Percentiles rank a stretch among this genome's conserved stretches.
These are phyloP conservation scores for Microdochium nivale DNA, from an alignment of 2,329 filamentous ascomycete genomes.

Conservation along the genomic window DNA sequence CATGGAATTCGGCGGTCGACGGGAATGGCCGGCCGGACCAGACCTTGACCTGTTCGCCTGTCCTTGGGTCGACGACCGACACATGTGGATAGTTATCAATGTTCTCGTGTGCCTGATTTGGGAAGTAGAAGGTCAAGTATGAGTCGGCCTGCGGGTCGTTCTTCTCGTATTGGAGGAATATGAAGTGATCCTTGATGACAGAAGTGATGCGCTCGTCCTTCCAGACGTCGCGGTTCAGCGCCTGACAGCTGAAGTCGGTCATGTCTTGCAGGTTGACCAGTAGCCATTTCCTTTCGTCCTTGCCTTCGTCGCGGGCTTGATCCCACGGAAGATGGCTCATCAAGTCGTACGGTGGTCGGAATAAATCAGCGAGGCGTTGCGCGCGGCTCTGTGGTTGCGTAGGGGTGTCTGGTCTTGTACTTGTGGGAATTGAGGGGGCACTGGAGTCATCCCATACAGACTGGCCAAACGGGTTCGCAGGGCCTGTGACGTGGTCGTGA, in stretches of 20 bases:
- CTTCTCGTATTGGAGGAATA: slow-evolving; percentile 92
- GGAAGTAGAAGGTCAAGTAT: slow-evolving; percentile 88
- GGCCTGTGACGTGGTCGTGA: not conserved
- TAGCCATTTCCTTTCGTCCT: slow-evolving; percentile 86
- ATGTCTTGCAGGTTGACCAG: slow-evolving; percentile 92
- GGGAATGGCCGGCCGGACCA: slow-evolving; percentile 85
- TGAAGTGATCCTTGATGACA: slow-evolving; percentile 83
- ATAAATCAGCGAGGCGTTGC: slow-evolving; percentile 79
- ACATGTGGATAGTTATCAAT: slow-evolving; percentile 93
- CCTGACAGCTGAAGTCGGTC: slow-evolving; percentile 88
- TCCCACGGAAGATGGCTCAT: slow-evolving; percentile 79
- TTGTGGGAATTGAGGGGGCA: slow-evolving; percentile 30
- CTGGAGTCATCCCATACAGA: slow-evolving; percentile 27
- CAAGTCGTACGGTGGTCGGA: slow-evolving; percentile 83
- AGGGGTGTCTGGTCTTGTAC: slow-evolving; percentile 11
- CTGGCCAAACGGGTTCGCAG: slow-evolving; percentile 19
- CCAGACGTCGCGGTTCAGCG: slow-evolving; percentile 92
- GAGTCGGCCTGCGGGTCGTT: slow-evolving; percentile 68
- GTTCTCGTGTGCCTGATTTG: slow-evolving; percentile 59
- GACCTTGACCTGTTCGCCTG: slow-evolving; percentile 92
- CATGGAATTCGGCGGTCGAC: slow-evolving; percentile 70
- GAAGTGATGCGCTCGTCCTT: slow-evolving; percentile 73
- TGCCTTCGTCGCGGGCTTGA: slow-evolving; percentile 73
- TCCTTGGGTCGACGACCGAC: slow-evolving; percentile 88
- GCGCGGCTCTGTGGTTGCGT: slow-evolving; percentile 57